A percentile compares a stretch with the other conserved stretches of the same genome.
Conservation (phyloP, 2,329 filamentous ascomycete species). For the Fusarium graminum region DNA sequence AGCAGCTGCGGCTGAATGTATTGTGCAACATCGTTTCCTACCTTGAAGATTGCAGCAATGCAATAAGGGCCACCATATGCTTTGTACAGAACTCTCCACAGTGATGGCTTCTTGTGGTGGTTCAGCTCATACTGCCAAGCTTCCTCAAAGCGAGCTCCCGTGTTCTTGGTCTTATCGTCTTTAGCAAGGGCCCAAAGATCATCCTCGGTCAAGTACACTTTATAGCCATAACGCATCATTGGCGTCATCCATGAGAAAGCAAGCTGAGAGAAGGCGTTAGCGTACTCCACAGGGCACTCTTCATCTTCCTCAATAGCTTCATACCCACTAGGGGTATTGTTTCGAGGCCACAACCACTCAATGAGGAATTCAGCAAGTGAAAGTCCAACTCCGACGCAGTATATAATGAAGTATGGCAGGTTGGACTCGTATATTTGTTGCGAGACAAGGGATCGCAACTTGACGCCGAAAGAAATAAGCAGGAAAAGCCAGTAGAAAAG, state of each 20-base stretch:
- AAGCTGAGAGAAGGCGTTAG: conserved; percentile 90
- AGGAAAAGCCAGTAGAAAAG: conserved; percentile 94
- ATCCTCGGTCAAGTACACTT: conserved; percentile 90
- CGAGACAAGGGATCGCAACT: conserved; percentile 86
- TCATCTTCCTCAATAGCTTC: conserved; percentile 69
- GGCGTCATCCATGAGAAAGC: conserved; percentile 99
- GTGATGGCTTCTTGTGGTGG: conserved; percentile 70
- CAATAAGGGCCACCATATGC: conserved; percentile 89
- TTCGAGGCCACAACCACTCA: conserved; percentile 91
- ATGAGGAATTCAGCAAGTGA: conserved; percentile 78
- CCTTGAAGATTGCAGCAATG: conserved; percentile 86
- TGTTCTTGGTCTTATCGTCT: conserved; percentile 81
- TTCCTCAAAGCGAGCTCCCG: conserved; percentile 76
- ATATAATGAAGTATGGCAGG: conserved; percentile 81
- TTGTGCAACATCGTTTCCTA: conserved; percentile 85
- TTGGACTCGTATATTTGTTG: conserved; percentile 77
- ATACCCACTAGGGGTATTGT: conserved; percentile 67
- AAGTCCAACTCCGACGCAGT: conserved; percentile 78
- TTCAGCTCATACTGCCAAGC: conserved; percentile 85
- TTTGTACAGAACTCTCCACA: conserved; percentile 88
- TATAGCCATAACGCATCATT: conserved; percentile 95
- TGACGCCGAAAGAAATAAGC: conserved; percentile 81
- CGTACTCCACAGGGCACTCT: conserved; percentile 85
- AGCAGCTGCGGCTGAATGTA: conserved; percentile 94
- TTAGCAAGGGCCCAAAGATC: conserved; percentile 93